Conservation (phyloP, 352 stramenopile genomes). For the Globisporangium paddicum region DNA sequence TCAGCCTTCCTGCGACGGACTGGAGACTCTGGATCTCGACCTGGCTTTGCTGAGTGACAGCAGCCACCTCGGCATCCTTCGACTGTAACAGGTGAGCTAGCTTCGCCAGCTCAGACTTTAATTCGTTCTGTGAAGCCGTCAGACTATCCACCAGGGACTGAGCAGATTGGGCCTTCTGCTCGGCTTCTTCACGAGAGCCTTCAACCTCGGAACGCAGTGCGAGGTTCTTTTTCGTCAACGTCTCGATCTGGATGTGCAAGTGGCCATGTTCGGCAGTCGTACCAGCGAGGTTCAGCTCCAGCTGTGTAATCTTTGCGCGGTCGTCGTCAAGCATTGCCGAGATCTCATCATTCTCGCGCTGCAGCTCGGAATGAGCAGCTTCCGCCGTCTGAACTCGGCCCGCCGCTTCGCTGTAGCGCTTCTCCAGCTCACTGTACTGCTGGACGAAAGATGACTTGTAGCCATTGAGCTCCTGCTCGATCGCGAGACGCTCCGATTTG, state of each 20-base stretch:
- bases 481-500: slow-evolving; percentile 21
- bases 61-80: slow-evolving; percentile 11
- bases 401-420: slow-evolving; percentile 4
- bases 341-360: slow-evolving; percentile 48
- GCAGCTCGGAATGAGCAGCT: slow-evolving; percentile 29
- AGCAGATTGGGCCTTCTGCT: slow-evolving; percentile 9
- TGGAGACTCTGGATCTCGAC: slow-evolving; percentile 10
- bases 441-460: slow-evolving; percentile 27
- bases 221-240: slow-evolving; percentile 62
- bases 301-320: slow-evolving; percentile 24
- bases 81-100: not conserved
- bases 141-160: slow-evolving; percentile 10
- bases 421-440: slow-evolving; percentile 8
- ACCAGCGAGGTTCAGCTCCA: slow-evolving; percentile 42
- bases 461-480: slow-evolving; percentile 25
- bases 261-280: slow-evolving; percentile 31
- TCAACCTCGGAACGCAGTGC: slow-evolving; percentile 43
- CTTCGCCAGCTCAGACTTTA: slow-evolving; percentile 10
- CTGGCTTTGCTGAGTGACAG: slow-evolving; percentile 1
- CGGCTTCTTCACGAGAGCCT: slow-evolving; percentile 14
- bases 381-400: slow-evolving; percentile 24
- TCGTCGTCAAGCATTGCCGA: slow-evolving; percentile 39
- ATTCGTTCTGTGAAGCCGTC: slow-evolving; percentile 3
- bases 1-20: not conserved
- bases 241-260: slow-evolving; percentile 45